Conservation (phyloP, 169 alveolate species). For the Perkinsus marinus region DNA sequence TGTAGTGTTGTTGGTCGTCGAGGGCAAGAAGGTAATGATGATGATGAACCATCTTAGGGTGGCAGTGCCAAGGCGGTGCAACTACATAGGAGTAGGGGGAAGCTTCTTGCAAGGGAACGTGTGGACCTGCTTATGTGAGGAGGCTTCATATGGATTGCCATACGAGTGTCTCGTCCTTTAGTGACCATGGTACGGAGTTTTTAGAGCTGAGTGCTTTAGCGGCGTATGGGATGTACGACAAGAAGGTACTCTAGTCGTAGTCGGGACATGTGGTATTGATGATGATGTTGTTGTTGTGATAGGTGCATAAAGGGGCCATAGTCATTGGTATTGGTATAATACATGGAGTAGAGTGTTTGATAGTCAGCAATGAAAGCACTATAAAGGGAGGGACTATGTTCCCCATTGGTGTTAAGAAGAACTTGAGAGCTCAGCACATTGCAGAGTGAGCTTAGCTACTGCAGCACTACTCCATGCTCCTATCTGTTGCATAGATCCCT, state of each 20-base stretch:
- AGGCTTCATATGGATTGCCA: not conserved
- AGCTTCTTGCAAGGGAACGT: constrained; percentile 41
- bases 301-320: constrained; percentile 11
- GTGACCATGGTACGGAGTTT: constrained; percentile 51
- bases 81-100: constrained; percentile 3
- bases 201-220: constrained; percentile 51
- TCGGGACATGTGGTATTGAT: not conserved
- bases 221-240: constrained; percentile 26
- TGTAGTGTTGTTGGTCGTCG: not conserved
- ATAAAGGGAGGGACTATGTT: constrained; percentile 68
- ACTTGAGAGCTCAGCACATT: constrained; percentile 68
- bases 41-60: not conserved
- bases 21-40: not conserved
- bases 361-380: constrained; percentile 52
- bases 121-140: constrained; percentile 23
- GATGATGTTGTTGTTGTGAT: not conserved
- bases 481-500: not conserved
- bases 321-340: constrained; percentile 39
- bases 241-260: not conserved
- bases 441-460: constrained; percentile 46
- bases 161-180: not conserved
- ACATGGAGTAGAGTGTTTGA: constrained; percentile 36
- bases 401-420: constrained; percentile 71
- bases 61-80: constrained; percentile 18
- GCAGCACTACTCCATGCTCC: not conserved